Percentiles rank a stretch among this genome's conserved stretches.
Conservation (phyloP, 441 rosid species). For the Gossypium lobatum region DNA sequence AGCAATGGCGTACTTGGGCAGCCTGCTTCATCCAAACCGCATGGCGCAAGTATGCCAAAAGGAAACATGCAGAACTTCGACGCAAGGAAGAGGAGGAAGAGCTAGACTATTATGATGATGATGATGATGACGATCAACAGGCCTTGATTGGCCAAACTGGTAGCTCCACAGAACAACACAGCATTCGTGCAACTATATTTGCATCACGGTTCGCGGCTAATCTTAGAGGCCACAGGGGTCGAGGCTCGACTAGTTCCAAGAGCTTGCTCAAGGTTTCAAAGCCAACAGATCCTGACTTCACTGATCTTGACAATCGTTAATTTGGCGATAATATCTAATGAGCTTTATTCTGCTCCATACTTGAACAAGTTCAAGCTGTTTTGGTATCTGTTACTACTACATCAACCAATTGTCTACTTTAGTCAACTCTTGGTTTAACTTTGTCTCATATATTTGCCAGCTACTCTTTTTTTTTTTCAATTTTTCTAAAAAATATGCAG, state of each 20-base stretch:
- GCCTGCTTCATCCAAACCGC: constrained; percentile 76
- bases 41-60: constrained; percentile 62
- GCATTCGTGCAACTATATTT: constrained; percentile 51
- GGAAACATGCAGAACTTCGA: constrained; percentile 56
- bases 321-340: neutral
- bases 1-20: constrained; percentile 98
- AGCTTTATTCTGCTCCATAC: neutral
- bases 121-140: constrained; percentile 21
- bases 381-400: neutral
- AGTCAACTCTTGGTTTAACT: neutral
- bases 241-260: constrained; percentile 22
- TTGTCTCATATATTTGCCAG: neutral
- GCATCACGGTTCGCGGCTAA: constrained; percentile 79
- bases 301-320: neutral
- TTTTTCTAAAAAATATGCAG: neutral
- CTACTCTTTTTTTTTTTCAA: neutral
- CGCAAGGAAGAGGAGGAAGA: constrained; percentile 48
- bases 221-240: constrained; percentile 41
- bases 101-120: constrained; percentile 20
- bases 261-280: constrained; percentile 53
- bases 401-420: neutral
- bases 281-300: constrained; percentile 79
- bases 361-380: neutral
- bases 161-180: constrained; percentile 19
- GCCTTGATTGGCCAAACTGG: constrained; percentile 19